Evolutionary conservation across 148 eudicot species (phyloP).

Genomic region (Rhododendron henanense): DNA sequence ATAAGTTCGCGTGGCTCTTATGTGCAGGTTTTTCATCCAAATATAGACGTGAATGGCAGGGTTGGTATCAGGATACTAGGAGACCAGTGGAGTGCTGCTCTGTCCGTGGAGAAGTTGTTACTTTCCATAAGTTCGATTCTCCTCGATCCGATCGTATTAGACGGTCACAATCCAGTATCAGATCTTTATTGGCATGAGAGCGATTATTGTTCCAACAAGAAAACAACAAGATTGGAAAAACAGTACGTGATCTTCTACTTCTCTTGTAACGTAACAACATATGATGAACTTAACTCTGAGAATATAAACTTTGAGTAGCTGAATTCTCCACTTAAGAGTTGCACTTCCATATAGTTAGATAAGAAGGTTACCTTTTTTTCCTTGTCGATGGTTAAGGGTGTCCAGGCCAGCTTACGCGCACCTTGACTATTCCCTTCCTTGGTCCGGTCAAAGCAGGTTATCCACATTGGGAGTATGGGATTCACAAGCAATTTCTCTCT

Average conservation of each 20-base stretch:
- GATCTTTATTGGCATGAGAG: not conserved
- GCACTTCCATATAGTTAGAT: not conserved
- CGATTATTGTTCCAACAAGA: not conserved
- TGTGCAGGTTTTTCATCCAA: constrained; percentile 11
- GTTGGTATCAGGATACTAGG: not conserved
- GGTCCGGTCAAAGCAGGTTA: not conserved
- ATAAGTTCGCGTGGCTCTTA: not conserved
- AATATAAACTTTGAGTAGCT: not conserved
- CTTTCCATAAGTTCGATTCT: constrained; percentile 8
- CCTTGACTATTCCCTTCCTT: not conserved
- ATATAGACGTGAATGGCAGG: not conserved
- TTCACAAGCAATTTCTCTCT: too few relatives aligned
- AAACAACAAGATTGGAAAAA: not conserved
- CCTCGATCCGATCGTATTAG: not conserved
- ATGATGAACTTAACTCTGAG: not conserved
- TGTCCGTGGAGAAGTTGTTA: not conserved
- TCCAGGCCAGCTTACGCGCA: not conserved
- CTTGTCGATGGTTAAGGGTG: not conserved
- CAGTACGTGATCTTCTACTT: not conserved
- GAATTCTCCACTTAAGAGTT: not conserved
- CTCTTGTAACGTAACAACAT: not conserved
- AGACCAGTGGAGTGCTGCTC: constrained; percentile 8
- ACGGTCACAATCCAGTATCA: not conserved
- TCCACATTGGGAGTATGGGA: too few relatives aligned
- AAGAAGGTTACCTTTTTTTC: not conserved